Base-by-base conservation (phyloP, 352 stramenopile species). In the Pythium folliculosum region DNA sequence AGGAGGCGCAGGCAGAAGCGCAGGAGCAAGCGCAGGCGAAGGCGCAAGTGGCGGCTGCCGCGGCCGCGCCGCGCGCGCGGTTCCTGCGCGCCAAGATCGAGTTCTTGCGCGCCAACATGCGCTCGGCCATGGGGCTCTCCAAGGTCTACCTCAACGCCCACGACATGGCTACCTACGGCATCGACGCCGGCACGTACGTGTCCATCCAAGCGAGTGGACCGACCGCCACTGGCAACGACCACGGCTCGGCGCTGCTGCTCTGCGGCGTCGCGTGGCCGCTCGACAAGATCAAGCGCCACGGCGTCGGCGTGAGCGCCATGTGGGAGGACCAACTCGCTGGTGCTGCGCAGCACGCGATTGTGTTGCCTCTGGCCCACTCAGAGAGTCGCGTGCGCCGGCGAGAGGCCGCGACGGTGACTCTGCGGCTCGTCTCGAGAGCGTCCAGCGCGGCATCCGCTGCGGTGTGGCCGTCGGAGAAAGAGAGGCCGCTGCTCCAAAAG, bases 221-320 rank as follows among this genome's bases (percentile, higher is more conserved):
- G 8, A 16, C 19, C 4, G 19, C 44, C 6, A 23, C 44, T 7
- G 21, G 44, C 16, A 62, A 60, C 12, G 40, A 64, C 37, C 44
- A 47, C 5, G 59, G 58, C 22, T 43, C 19, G 3, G 60, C 64
- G 30, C 71, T 90, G 32, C 50, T 94, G 40, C 56, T 91, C 23
- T 89, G 82, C 44, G 84, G 84, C 10, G 32, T 92, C 53, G 84
- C 78, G 51, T 89, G 82, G 80, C 82, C 82, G 13, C 84, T 92
- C 63, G 79, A 91, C 57, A 91, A 87, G 53, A 80, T 92, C 72
- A 86, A 88, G 67, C 79, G 78, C 19, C 73, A 73, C 23, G 64
- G 77, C 44, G 77, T 92, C 12, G 86, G 82, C 50, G 64, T 94
- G 3, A 90, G 81, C 73, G 77, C 71, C 61, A 86, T 94, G 70